A percentile compares a stretch with the other conserved stretches of the same genome.
phyloP scores from a whole-genome alignment of 2,329 filamentous ascomycete species.

The Diaporthe capsici region DNA sequence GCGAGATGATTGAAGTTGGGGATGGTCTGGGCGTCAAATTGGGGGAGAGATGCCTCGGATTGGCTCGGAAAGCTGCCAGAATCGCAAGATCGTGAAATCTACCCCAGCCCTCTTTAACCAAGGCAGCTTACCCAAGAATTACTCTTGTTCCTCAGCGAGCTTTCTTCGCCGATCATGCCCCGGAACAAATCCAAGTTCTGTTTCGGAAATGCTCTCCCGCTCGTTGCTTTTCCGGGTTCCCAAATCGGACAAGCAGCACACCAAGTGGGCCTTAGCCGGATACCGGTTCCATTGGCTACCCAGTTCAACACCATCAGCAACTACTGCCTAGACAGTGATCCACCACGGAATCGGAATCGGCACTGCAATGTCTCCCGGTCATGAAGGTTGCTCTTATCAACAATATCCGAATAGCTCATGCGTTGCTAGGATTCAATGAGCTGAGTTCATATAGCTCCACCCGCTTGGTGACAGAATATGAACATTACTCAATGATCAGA shows the following conservation, averaged over 20 bases:
- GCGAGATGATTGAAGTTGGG: background rate
- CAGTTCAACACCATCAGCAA: background rate
- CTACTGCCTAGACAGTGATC: background rate
- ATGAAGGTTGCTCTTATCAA: background rate
- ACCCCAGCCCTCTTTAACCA: conserved; percentile 21
- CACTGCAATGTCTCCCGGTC: background rate
- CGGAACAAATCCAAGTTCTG: background rate
- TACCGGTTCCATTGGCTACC: background rate
- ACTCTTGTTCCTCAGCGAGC: background rate
- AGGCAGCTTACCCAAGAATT: background rate
- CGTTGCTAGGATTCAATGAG: background rate
- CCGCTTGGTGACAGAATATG: background rate
- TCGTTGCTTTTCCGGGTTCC: background rate
- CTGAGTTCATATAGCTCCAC: conserved; percentile 9
- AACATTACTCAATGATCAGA: background rate
- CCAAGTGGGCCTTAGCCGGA: conserved; percentile 4
- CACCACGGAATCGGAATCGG: conserved; percentile 14
- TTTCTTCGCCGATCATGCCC: background rate
- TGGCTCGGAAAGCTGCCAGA: background rate
- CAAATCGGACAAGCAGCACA: background rate
- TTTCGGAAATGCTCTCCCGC: conserved; percentile 14
- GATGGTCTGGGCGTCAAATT: background rate
- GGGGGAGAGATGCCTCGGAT: background rate
- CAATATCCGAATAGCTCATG: background rate
- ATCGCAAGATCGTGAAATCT: background rate